These are phyloP conservation scores for Penicillium sumatraense DNA, from an alignment of 2,329 filamentous ascomycete genomes.

Conservation along the genomic window DNA sequence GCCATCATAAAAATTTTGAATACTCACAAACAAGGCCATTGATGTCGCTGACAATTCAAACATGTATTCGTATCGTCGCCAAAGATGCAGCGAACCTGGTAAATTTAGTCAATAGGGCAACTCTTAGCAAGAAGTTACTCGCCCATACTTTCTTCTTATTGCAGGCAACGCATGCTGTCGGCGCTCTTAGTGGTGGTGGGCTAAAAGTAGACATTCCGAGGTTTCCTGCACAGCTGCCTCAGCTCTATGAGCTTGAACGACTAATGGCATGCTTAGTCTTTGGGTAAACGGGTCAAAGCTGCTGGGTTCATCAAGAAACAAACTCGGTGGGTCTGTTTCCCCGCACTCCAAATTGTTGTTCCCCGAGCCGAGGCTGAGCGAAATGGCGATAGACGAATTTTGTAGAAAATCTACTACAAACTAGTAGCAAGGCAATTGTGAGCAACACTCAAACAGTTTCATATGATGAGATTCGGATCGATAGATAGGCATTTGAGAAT, in stretches of 20 bases:
- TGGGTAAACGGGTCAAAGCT: neutral
- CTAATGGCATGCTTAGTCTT: too few relatives aligned
- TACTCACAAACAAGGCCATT: conserved; percentile 35
- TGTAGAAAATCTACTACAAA: too few relatives aligned
- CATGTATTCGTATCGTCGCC: conserved; percentile 26
- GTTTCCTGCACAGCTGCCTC: neutral
- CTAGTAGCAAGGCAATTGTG: too few relatives aligned
- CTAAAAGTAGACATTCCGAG: conserved; percentile 15
- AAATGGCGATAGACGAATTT: neutral
- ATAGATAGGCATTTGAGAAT: too few relatives aligned
- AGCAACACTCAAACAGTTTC: too few relatives aligned
- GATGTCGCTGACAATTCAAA: conserved; percentile 30
- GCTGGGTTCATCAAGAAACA: conserved; percentile 15
- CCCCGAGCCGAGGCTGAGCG: conserved; percentile 4
- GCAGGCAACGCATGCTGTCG: conserved; percentile 35
- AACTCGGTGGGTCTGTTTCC: conserved; percentile 10
- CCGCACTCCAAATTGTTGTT: neutral
- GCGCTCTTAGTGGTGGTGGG: conserved; percentile 32
- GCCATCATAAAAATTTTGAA: too few relatives aligned
- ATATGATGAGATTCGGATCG: too few relatives aligned
- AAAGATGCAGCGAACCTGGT: conserved; percentile 35
- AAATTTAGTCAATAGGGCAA: neutral
- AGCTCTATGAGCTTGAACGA: neutral
- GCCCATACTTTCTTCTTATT: conserved; percentile 35
- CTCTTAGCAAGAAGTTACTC: neutral